These are phyloP conservation scores for Gnetum montanum DNA, from an alignment of 75 land plant genomes.

Conservation along the genomic window DNA sequence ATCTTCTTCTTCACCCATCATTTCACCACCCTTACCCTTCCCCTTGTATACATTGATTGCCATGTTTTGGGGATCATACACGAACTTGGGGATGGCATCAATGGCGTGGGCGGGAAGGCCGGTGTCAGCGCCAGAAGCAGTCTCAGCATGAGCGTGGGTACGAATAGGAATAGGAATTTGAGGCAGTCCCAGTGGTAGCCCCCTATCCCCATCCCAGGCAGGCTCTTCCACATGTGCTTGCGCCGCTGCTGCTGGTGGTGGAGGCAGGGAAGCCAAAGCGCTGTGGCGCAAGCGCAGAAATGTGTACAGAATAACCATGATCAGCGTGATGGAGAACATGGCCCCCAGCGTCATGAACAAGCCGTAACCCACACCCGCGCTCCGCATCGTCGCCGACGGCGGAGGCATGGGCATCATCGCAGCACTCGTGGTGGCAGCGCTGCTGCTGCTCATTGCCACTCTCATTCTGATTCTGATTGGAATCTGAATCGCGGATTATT, in stretches of 20 bases:
- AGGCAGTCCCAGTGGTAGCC: neutral
- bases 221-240: no score
- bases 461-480: no score
- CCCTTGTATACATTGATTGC: constrained; percentile 8
- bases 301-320: constrained; percentile 25
- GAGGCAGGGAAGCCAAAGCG: no score
- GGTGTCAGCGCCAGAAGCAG: neutral
- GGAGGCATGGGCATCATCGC: no score
- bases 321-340: constrained; percentile 20
- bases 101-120: constrained; percentile 54
- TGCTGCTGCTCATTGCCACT: no score
- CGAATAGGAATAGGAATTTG: neutral
- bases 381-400: constrained; percentile 6
- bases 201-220: no score
- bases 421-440: no score
- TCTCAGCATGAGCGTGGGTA: neutral
- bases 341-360: constrained; percentile 33
- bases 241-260: no score
- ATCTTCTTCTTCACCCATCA: neutral
- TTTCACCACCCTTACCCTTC: no score
- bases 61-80: constrained; percentile 14
- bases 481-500: no score
- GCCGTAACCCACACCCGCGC: constrained; percentile 29
- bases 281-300: constrained; percentile 18
- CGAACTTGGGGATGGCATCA: constrained; percentile 46